Base-by-base conservation (phyloP, 2,329 filamentous ascomycete species). In the Colletotrichum tropicicola region DNA sequence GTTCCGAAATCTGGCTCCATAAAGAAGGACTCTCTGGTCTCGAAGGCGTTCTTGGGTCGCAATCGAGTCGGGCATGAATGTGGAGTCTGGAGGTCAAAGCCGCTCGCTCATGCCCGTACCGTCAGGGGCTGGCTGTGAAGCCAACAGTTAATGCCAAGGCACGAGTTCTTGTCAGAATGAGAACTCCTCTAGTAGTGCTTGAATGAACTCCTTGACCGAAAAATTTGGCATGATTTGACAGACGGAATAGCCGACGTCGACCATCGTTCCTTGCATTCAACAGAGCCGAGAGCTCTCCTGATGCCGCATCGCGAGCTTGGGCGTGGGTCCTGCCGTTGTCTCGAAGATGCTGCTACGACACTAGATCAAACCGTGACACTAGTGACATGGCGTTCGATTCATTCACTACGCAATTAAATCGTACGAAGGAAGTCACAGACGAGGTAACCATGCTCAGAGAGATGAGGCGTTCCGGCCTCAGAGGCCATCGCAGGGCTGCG, bases 1-100 rank as follows among this genome's bases (percentile, higher is more conserved):
- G 21, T 6, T 9, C 15, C 8, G 13, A 44, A 19, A 10, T 12
- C 13, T 17, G 15, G 12, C 15, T 10, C 15, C n/a, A 21, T 4
- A 12, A 17, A 15, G 4, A 27, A 32, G 12, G n/a, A n/a, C n/a
- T n/a, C 7, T 6, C 28, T 35, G 76, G 85, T 71, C 75, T 84
- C 12, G 68, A n/a, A 5, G 30, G 15, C 25, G 17, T n/a, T 17
- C 25, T 10, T 12, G 9, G 32, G 17, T 25, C 19, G 27, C 10
- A 12, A 35, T 4, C 10, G 32, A 5, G 8, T 15, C 6, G 19
- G 27, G 58, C 58, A 61, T 61, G 58, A 43, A 48, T 41, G 51
- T 25, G 58, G 43, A 48, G 17, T 17, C 30, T 13, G 12, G 7
- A 35, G 52, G 51, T 21, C 58, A 23, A 43, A 61, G 43, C 52